Evolutionary conservation across 2,329 filamentous ascomycete genomes (phyloP), one percentile per base, ranked within the genome.

Genomic region (Aspergillus aculeatinus): DNA sequence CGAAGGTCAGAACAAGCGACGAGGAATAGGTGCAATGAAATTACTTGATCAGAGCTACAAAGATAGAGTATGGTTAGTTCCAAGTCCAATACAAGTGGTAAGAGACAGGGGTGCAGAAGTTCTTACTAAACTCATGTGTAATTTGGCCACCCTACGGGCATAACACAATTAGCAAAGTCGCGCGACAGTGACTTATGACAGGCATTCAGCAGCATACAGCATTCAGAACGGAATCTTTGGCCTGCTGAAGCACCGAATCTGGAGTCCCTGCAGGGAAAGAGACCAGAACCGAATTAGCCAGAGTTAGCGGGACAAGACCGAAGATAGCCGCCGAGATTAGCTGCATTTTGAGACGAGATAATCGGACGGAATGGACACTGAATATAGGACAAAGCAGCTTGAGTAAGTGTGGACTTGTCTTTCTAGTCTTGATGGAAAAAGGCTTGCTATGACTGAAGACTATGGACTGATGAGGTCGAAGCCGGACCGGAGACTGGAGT

Each of bases 101-200:
- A 29, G 11, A 55, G 23, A 31, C 39, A 27, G 50, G 47, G n/a
- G 51, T 25, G 50, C 27, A 47, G 47, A 14, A 35, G 48, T 39
- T 77, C 87, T 73, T 83, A 92, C 89, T 86, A 76, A 91, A 95
- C 70, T 88, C 85, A 78, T 96, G 91, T 23, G 89, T 95, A 68
- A 96, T 91, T 53, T 85, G 77, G 44, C 91, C 91, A 53, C 90
- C 82, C 81, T 85, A 67, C 2, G 55, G 44, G 16, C 33, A 47
- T 16, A 4, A 44, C 27, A 55, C 42, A 9, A 9, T 33, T 42
- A 70, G 64, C 59, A 55, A 42, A 58, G 33, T 19, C 23, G 35
- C 25, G 48, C 21, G 16, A 10, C 7, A 33, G 11, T 7, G 27
- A 44, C 31, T 39, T 16, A 27, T 31, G 10, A 27, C 6, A 23